phyloP scores from a whole-genome alignment of 2,329 filamentous ascomycete genomes.

The Colletotrichum aenigma region DNA sequence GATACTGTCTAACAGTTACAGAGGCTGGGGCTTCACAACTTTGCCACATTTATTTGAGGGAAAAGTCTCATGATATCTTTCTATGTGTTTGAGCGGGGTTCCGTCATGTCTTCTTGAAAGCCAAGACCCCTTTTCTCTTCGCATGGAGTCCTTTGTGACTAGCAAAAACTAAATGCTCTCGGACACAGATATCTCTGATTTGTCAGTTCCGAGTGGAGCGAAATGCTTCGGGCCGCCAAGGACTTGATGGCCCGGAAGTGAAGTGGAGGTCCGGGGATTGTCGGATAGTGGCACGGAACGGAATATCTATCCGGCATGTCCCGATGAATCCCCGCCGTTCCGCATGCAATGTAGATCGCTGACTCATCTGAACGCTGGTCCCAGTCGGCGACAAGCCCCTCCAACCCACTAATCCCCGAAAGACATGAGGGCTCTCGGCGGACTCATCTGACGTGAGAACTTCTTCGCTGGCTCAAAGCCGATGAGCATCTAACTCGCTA shows the following conservation, averaged over 20 bases:
- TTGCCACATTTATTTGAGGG: no score
- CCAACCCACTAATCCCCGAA: background rate
- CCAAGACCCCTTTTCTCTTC: no score
- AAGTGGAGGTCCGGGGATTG: background rate
- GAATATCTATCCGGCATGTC: background rate
- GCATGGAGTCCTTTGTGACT: no score
- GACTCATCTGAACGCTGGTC: background rate
- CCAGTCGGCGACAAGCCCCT: background rate
- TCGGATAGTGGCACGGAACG: background rate
- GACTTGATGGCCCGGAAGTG: background rate
- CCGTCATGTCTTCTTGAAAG: no score
- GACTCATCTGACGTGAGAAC: conserved; percentile 10
- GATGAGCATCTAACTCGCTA: background rate
- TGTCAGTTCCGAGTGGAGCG: no score
- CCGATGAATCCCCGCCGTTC: background rate
- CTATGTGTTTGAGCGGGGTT: no score
- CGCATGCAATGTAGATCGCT: background rate
- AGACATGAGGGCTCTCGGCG: background rate
- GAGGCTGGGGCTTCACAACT: no score
- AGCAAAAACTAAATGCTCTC: no score
- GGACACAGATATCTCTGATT: no score
- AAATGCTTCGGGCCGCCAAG: background rate
- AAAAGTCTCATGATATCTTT: no score
- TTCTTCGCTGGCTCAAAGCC: background rate
- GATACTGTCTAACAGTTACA: no score